Conservation (phyloP, 2,329 filamentous ascomycete genomes). For the Pseudogymnoascus sp. region DNA sequence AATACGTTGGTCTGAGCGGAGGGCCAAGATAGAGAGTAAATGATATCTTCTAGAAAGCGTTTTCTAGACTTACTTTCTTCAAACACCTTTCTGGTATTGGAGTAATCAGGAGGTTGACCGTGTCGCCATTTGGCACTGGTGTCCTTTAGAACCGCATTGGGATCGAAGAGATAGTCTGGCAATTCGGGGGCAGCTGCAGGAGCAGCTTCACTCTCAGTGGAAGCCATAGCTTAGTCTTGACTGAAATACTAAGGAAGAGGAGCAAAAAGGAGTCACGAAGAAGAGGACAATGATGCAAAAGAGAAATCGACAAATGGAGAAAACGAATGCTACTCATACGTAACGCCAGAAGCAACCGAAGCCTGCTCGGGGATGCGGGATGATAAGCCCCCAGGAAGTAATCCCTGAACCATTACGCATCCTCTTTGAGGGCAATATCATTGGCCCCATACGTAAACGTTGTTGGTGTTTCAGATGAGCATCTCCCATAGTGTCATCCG, state of each 20-base stretch:
- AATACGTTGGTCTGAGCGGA: neutral
- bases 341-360: neutral
- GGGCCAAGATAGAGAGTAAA: neutral
- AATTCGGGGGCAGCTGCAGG: slow-evolving; percentile 15
- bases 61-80: slow-evolving; percentile 43
- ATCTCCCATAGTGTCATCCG: neutral
- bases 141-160: slow-evolving; percentile 51
- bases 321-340: neutral
- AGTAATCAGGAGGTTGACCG: slow-evolving; percentile 55
- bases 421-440: neutral
- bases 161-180: slow-evolving; percentile 53
- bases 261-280: neutral
- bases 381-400: neutral
- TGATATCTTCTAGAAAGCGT: neutral
- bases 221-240: slow-evolving; percentile 15
- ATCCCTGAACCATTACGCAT: neutral
- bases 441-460: neutral
- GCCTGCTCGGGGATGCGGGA: neutral
- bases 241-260: neutral
- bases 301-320: neutral
- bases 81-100: slow-evolving; percentile 54
- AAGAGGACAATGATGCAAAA: neutral
- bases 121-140: slow-evolving; percentile 50
- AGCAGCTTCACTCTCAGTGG: slow-evolving; percentile 14
- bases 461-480: neutral